Conservation (phyloP, 306 rosid genomes). For the Pyrus bretschneideri region DNA sequence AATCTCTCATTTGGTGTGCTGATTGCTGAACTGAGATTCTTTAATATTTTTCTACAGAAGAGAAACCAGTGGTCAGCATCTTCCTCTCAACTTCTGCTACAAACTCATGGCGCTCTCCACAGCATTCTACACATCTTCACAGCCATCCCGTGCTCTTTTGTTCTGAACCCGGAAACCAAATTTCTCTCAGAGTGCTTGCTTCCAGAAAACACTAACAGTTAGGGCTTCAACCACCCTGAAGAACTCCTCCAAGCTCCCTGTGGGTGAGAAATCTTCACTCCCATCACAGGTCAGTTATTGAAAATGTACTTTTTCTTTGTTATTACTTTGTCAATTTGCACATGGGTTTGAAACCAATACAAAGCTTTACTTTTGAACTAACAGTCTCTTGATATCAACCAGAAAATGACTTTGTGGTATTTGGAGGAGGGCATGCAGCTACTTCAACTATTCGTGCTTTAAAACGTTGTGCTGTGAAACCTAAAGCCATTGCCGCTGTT, state of each 20-base stretch:
- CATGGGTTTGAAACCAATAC: neutral
- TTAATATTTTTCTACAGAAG: neutral
- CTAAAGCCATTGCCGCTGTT: conserved; percentile 78
- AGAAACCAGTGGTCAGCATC: conserved; percentile 27
- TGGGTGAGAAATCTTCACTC: conserved; percentile 38
- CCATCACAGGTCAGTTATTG: conserved; percentile 50
- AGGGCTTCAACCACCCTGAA: conserved; percentile 70
- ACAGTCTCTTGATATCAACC: conserved; percentile 22
- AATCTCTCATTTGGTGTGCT: neutral
- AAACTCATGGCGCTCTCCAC: conserved; percentile 63
- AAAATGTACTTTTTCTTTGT: neutral
- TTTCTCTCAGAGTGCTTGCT: conserved; percentile 19
- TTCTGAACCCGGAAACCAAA: conserved; percentile 37
- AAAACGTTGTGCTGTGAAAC: conserved; percentile 67
- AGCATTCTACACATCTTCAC: conserved; percentile 42
- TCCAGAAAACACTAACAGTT: conserved; percentile 36
- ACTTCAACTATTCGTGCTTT: conserved; percentile 67
- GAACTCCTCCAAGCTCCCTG: conserved; percentile 52
- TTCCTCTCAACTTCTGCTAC: conserved; percentile 16
- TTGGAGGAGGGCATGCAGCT: conserved; percentile 97
- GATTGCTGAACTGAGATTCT: neutral
- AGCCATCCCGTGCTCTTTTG: conserved; percentile 29
- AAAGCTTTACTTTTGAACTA: neutral
- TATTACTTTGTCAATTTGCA: neutral
- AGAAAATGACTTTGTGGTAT: conserved; percentile 63